Evolutionary conservation across 345 rosid species (phyloP).

Genomic region (Aquilaria malaccensis): DNA sequence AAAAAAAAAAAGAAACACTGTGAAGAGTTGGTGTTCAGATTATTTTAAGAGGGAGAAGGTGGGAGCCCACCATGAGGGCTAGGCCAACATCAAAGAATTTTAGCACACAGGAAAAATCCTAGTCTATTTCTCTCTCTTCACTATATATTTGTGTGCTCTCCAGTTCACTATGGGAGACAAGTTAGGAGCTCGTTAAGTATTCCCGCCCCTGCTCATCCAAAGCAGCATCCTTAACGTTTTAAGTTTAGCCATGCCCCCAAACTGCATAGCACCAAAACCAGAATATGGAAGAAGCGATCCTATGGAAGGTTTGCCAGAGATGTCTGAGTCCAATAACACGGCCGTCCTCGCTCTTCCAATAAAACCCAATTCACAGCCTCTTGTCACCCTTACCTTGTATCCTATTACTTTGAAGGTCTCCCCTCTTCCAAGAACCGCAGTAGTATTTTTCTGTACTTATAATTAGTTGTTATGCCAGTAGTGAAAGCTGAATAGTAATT

Average conservation of each 20-base stretch:
- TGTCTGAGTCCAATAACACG: slow-evolving; percentile 35
- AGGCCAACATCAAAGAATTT: slow-evolving; percentile 13
- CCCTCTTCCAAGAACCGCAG: slow-evolving; percentile 7
- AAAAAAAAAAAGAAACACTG: slow-evolving; percentile 8
- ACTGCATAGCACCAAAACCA: slow-evolving; percentile 50
- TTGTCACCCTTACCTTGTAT: slow-evolving; percentile 33
- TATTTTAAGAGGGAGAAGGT: slow-evolving; percentile 21
- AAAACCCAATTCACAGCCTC: slow-evolving; percentile 32
- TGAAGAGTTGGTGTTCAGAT: slow-evolving; percentile 25
- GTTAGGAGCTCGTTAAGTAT: slow-evolving; percentile 22
- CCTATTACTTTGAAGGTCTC: slow-evolving; percentile 83
- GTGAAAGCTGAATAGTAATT: background rate
- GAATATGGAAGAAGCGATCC: slow-evolving; percentile 30
- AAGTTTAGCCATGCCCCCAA: slow-evolving; percentile 33
- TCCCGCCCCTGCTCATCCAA: slow-evolving; percentile 11
- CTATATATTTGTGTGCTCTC: slow-evolving; percentile 48
- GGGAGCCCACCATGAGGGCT: slow-evolving; percentile 36
- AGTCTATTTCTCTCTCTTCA: slow-evolving; percentile 12
- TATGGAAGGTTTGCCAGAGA: slow-evolving; percentile 30
- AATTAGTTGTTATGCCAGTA: background rate
- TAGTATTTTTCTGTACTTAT: background rate
- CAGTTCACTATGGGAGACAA: slow-evolving; percentile 44
- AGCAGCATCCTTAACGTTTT: slow-evolving; percentile 10
- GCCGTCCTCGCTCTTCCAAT: slow-evolving; percentile 37
- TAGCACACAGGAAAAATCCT: slow-evolving; percentile 19